Evolutionary conservation across 78 protist species (phyloP), one percentile per base, ranked within the genome.

Genomic region (Planoprotostelium fungivorum): DNA sequence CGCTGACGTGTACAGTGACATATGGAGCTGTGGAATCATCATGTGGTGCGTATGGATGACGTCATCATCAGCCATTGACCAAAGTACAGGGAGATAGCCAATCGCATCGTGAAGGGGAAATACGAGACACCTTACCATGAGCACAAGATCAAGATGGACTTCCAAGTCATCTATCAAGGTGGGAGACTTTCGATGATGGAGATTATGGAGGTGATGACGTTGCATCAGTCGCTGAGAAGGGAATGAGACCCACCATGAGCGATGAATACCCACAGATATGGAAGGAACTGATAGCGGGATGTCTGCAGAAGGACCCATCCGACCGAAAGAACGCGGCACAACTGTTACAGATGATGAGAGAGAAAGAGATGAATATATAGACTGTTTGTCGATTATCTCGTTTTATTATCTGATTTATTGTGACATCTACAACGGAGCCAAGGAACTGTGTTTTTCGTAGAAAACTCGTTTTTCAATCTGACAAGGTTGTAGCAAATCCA

Each of bases 141-240:
- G 16, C 73, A 51, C 16, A 51, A 51, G 73, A 88, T 93, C 51
- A 93, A 93, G 91, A 51, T 51, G 73, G 73, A 51, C 16, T 51
- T 51, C 73, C 73, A 51, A 51, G 73, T 51, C 31, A 51, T 51
- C 73, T 51, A 51, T 51, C 73, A 51, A 51, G 73, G 73, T 51
- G 73, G 73, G 16, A 51, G 16, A 51, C 16, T 51, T 51, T 51
- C 5, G 16, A 51, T 51, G 31, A 51, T 51, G 5, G 16, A n/a
- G n/a, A n/a, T n/a, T n/a, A n/a, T n/a, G n/a, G n/a, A n/a, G n/a
- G n/a, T n/a, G n/a, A n/a, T n/a, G n/a, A n/a, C n/a, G n/a, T n/a
- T n/a, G n/a, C n/a, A n/a, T n/a, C 73, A 51, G 73, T 51, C 16
- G 73, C 73, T 51, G 73, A 51, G 16, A 51, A 51, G 73, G 73